These are phyloP conservation scores for Ophiostoma sp. DNA, from an alignment of 2,329 filamentous ascomycete genomes.

Conservation along the genomic window DNA sequence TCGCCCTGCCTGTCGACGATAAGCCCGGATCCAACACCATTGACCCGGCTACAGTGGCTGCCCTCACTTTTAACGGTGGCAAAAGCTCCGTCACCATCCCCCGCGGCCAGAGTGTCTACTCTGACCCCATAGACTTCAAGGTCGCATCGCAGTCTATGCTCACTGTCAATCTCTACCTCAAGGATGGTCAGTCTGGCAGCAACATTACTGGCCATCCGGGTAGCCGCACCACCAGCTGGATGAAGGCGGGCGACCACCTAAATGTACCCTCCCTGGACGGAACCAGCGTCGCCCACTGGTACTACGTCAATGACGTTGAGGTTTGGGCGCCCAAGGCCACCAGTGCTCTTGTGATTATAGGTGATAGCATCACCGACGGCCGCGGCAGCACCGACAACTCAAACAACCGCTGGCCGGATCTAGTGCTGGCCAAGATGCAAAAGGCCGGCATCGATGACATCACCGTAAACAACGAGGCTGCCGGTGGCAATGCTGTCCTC, in stretches of 20 bases:
- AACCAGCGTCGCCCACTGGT: constrained; percentile 2
- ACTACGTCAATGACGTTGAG: background rate
- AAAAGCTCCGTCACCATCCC: background rate
- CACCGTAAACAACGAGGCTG: background rate
- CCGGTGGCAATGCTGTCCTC: background rate
- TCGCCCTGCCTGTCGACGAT: background rate
- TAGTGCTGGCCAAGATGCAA: background rate
- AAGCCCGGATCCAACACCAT: constrained; percentile 1
- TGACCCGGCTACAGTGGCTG: background rate
- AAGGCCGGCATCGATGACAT: background rate
- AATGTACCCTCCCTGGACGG: background rate
- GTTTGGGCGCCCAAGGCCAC: background rate
- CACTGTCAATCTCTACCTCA: background rate
- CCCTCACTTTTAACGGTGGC: background rate
- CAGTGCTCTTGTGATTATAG: background rate
- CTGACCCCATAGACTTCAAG: background rate
- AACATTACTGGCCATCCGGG: background rate
- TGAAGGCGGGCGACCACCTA: background rate
- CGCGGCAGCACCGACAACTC: background rate
- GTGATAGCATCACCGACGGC: background rate
- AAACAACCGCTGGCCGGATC: background rate
- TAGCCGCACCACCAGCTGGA: background rate
- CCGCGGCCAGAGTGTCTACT: background rate
- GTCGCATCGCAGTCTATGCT: background rate
- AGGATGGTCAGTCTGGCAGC: background rate